Evolutionary conservation across 2,329 filamentous ascomycete species (phyloP).

Genomic region (Colletotrichum eleusines): DNA sequence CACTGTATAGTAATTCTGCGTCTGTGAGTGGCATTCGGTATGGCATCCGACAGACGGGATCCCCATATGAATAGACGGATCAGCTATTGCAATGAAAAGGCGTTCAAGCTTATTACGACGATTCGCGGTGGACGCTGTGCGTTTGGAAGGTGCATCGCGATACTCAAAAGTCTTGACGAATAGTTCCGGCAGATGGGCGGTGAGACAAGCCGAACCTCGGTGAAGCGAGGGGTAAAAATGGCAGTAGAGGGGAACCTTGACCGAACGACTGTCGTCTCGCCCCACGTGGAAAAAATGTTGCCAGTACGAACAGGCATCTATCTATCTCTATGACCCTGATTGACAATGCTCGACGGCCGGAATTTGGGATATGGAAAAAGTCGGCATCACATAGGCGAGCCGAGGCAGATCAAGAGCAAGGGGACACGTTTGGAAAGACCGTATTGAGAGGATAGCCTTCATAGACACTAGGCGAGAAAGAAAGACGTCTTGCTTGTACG

Average conservation of each 20-base stretch:
- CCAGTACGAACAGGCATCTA: background rate
- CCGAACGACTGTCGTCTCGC: background rate
- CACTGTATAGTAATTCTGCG: conserved; percentile 43
- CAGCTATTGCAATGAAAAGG: conserved; percentile 31
- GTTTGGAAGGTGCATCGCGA: background rate
- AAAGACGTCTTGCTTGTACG: conserved; percentile 32
- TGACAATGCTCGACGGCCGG: too few relatives aligned
- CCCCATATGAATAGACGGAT: conserved; percentile 39
- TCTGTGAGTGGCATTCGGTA: conserved; percentile 39
- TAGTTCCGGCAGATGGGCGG: background rate
- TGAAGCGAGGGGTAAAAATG: background rate
- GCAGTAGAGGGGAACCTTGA: background rate
- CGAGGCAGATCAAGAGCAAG: background rate
- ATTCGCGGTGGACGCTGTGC: background rate
- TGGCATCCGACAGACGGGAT: conserved; percentile 36
- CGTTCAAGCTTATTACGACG: background rate
- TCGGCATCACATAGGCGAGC: background rate
- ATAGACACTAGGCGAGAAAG: background rate
- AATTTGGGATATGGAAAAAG: background rate
- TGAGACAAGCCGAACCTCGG: background rate
- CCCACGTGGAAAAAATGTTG: background rate
- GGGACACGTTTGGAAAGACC: background rate
- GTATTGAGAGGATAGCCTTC: background rate
- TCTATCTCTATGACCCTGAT: background rate
- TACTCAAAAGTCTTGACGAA: background rate